These are phyloP conservation scores for Ilex paraguariensis DNA, from an alignment of 305 asterid genomes.

Conservation along the genomic window DNA sequence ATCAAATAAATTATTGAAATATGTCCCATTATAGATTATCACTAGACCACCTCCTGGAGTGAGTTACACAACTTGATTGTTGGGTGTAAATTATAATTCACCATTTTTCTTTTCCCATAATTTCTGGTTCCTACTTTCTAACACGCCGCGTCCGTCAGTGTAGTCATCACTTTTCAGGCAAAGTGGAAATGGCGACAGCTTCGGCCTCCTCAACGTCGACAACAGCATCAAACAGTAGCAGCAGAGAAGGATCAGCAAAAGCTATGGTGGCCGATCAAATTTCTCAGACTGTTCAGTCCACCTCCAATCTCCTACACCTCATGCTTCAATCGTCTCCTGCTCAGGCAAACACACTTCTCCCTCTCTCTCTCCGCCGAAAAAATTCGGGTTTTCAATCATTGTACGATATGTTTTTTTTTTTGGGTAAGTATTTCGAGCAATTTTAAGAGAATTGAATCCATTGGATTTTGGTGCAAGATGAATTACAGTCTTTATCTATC, in stretches of 20 bases:
- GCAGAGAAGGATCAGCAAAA: conserved; percentile 66
- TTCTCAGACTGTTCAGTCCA: conserved; percentile 71
- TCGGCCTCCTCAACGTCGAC: not conserved
- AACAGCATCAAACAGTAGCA: conserved; percentile 7
- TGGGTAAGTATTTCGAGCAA: not conserved
- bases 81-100: too few species aligned
- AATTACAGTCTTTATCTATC: too few species aligned
- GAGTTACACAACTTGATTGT: too few species aligned
- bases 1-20: too few species aligned
- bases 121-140: too few species aligned
- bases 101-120: too few species aligned
- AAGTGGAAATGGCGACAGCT: not conserved
- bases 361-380: conserved; percentile 2
- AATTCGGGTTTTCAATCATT: not conserved
- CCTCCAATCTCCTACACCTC: conserved; percentile 88
- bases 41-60: too few species aligned
- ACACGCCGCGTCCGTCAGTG: too few species aligned
- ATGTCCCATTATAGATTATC: too few species aligned
- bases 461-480: too few species aligned
- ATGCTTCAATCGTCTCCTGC: conserved; percentile 87
- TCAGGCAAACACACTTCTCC: conserved; percentile 24
- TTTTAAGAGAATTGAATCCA: too few species aligned
- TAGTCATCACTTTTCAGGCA: too few species aligned
- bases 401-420: not conserved
- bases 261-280: conserved; percentile 64